These are phyloP conservation scores for Lippia alba DNA, from an alignment of 305 asterid genomes.

Conservation along the genomic window DNA sequence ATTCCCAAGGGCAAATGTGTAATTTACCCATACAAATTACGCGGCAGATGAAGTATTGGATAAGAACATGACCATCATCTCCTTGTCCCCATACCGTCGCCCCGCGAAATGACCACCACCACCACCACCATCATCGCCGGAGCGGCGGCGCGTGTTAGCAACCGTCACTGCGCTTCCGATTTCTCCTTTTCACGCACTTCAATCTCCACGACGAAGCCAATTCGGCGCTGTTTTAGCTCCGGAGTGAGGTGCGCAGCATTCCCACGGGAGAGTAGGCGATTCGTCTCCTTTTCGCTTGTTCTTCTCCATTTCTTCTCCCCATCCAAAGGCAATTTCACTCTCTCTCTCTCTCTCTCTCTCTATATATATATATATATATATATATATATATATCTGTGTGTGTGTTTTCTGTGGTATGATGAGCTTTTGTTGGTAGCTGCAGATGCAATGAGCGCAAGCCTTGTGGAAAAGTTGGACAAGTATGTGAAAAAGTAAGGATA, in stretches of 20 bases:
- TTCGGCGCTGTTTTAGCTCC: slow-evolving; percentile 40
- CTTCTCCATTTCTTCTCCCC: slow-evolving; percentile 52
- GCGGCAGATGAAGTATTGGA: slow-evolving; percentile 37
- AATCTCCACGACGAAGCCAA: slow-evolving; percentile 31
- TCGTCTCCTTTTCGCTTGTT: slow-evolving; percentile 61
- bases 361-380: too few relatives aligned
- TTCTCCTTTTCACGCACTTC: slow-evolving; percentile 36
- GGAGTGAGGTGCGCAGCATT: slow-evolving; percentile 51
- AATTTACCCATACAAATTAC: slow-evolving; percentile 10
- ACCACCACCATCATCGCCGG: slow-evolving; percentile 29
- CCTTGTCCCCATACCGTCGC: slow-evolving; percentile 7
- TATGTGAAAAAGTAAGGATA: slow-evolving; percentile 73
- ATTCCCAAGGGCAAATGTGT: slow-evolving; percentile 36
- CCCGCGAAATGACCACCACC: slow-evolving; percentile 56
- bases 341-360: slow-evolving; percentile 2
- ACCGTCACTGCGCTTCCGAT: slow-evolving; percentile 37
- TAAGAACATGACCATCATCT: slow-evolving; percentile 40
- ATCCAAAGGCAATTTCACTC: slow-evolving; percentile 55
- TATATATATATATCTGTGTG: too few relatives aligned
- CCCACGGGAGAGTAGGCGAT: slow-evolving; percentile 63
- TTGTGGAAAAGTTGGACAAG: slow-evolving; percentile 77
- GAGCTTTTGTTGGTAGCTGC: slow-evolving; percentile 41
- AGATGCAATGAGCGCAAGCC: slow-evolving; percentile 70
- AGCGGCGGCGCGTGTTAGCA: slow-evolving; percentile 45
- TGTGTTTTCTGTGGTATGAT: slow-evolving; percentile 28